Base-by-base conservation (phyloP, 192 early-diverging fungal genomes). In the Spizellomyces sp. region DNA sequence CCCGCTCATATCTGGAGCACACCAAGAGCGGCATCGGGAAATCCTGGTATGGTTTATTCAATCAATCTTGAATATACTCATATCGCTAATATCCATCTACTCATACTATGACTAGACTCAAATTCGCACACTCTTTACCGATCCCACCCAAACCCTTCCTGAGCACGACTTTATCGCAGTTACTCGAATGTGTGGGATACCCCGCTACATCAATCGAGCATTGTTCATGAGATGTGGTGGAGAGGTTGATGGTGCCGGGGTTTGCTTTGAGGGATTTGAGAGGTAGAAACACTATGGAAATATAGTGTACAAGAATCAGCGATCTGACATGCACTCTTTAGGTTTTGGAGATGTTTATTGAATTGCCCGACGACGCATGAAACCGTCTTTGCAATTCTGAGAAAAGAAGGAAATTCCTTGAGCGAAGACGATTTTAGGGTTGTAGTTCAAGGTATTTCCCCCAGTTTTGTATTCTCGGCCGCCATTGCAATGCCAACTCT, bases 371-470 rank as follows among this genome's bases (percentile, higher is more conserved):
- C 58, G 4, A 44, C 58, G 42, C 52, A 72, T 17, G 70, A 64
- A 14, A 14, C 57, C 8, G 46, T 22, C 5, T 63, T 72, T 55
- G 48, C 48, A 50, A 43, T 72, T 42, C 21, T 64, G 19, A 52
- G 55, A 41, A 44, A 43, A 8, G 70, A 58, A 27, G 6, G 67
- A 8, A 22, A 48, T 17, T 52, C 47, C 48, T 74, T 93, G 64
- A 83, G 77, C 9, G 89, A 90, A 21, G 85, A 82, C 41, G 90
- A 94, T 64, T 88, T 93, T 69, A 74, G 84, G 47, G 77, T 84
- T 2, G 86, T 93, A 2, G 79, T 94, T 8, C 84, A 90, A 58
- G 77, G 81, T 79, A 47, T 52, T 45, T 12, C 22, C 9, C 9
- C 9, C 22, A 43, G 36, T 2, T 9, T 42, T 42, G 15, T 43